Conservation (phyloP, 257 asterid species). For the Petunia axillaris region DNA sequence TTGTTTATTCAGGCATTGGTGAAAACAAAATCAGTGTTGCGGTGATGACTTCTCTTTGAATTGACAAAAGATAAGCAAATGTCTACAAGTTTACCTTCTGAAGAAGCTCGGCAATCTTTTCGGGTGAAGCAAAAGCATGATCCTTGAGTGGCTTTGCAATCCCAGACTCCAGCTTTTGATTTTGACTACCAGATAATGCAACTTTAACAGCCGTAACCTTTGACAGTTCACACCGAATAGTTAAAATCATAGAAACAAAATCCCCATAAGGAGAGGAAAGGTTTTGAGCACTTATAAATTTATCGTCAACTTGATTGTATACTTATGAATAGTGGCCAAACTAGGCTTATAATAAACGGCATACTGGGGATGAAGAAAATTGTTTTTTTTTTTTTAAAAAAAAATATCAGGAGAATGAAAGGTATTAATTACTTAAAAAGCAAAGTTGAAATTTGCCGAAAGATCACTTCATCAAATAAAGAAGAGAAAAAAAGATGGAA, state of each 20-base stretch:
- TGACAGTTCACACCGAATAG: slow-evolving; percentile 24
- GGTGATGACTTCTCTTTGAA: not conserved
- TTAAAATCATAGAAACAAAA: not conserved
- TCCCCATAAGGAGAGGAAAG: not conserved
- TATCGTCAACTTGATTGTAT: not conserved
- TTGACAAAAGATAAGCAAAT: not conserved
- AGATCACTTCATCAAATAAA: slow-evolving; percentile 11
- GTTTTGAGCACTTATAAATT: slow-evolving; percentile 6
- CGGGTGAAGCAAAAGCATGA: slow-evolving; percentile 96
- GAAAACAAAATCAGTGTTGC: not conserved
- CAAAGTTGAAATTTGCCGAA: not conserved
- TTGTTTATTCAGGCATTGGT: slow-evolving; percentile 9
- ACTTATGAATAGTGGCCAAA: not conserved
- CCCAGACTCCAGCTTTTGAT: slow-evolving; percentile 59
- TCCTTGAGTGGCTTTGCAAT: slow-evolving; percentile 80
- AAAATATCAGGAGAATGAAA: not conserved
- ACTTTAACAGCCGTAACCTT: slow-evolving; percentile 97
- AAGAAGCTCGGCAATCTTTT: slow-evolving; percentile 80
- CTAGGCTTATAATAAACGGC: not conserved
- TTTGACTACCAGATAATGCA: slow-evolving; percentile 69
- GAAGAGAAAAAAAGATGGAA: not conserved
- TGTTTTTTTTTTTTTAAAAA: not conserved
- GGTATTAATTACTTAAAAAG: slow-evolving; percentile 7
- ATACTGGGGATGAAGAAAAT: not conserved
- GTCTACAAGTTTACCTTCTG: slow-evolving; percentile 64